phyloP scores from a whole-genome alignment of 2,329 filamentous ascomycete species.

The Cercospora sesami region DNA sequence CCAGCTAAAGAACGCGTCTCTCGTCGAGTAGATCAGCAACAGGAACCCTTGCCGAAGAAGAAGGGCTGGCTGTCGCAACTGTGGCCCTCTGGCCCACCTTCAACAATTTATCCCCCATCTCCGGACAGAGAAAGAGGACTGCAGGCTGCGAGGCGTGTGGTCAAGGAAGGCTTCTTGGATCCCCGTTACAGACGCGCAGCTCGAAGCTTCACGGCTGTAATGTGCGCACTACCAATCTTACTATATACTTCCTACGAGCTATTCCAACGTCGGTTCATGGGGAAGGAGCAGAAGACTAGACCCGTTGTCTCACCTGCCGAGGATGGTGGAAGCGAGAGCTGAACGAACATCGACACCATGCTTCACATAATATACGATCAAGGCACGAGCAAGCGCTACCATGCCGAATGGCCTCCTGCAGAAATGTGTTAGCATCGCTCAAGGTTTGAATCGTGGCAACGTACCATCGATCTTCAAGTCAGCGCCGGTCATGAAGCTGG shows the following conservation, averaged over 20 bases:
- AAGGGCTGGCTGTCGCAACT: slow-evolving; percentile 12
- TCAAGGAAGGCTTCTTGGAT: slow-evolving; percentile 31
- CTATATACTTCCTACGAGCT: slow-evolving; percentile 34
- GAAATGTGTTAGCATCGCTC: not conserved
- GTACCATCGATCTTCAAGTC: slow-evolving; percentile 56
- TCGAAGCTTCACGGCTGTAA: slow-evolving; percentile 28
- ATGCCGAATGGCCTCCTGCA: not conserved
- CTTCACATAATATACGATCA: not conserved
- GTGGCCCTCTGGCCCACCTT: slow-evolving; percentile 9
- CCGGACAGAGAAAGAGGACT: slow-evolving; percentile 27
- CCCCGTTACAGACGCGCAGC: slow-evolving; percentile 32
- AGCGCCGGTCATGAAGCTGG: slow-evolving; percentile 57
- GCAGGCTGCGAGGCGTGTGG: slow-evolving; percentile 28
- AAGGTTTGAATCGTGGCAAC: not conserved
- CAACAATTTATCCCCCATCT: not conserved
- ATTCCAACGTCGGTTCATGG: slow-evolving; percentile 33
- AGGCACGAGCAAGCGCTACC: not conserved
- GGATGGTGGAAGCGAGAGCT: slow-evolving; percentile 11
- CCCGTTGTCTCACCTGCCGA: not conserved
- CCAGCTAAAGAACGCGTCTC: not conserved
- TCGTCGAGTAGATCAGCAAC: not conserved
- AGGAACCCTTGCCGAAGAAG: not conserved
- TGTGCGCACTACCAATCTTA: slow-evolving; percentile 33
- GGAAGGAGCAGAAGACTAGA: slow-evolving; percentile 33
- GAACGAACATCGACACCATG: not conserved